Base-by-base conservation (phyloP, 805 yeast genomes). In the Teunomyces stri region DNA sequence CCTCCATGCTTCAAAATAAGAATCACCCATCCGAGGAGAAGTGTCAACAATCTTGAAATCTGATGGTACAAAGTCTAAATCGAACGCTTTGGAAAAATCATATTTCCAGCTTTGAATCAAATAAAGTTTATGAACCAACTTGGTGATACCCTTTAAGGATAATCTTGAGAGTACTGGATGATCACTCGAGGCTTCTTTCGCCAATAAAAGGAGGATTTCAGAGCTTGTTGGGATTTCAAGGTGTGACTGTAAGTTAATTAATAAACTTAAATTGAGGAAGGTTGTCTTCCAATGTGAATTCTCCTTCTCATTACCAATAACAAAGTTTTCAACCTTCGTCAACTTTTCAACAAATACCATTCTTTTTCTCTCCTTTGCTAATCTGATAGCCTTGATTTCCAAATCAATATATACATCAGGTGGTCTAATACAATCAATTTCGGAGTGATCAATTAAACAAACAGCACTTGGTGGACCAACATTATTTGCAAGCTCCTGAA, bases 91-190 rank as follows among this genome's bases (percentile, higher is more conserved):
- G 3, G 62, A 56, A 33, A 79, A 55, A 49, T 81, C 72, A 56
- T 88, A 78, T 0, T 70, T 75, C 47, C 66, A 71, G 3, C 65
- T 61, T 3, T 82, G 80, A 16, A 79, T 64, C 0, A 69, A 58
- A 25, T 73, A 64, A 5, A 80, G 53, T 46, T 79, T 78, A 47
- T 70, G 70, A 20, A 81, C 59, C 29, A 60, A 16, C 45, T 78
- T 73, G 2, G 84, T 70, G 27, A 86, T 59, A 15, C 89, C 85
- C 44, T 78, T 80, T 49, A 84, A 65, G 15, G 87, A 83, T 31
- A 80, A 61, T 46, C 82, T 75, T 1, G 87, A 72, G 39, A 88
- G 66, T 1, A 76, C 65, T 0, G 96, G 96, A 61, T 89, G 95
- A 18, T 80, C 80, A n/a, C 78, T 74, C 11, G 73, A 65, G 0